These are phyloP conservation scores for Schwanniomyces yamadae DNA, from an alignment of 805 yeast genomes.

Conservation along the genomic window DNA sequence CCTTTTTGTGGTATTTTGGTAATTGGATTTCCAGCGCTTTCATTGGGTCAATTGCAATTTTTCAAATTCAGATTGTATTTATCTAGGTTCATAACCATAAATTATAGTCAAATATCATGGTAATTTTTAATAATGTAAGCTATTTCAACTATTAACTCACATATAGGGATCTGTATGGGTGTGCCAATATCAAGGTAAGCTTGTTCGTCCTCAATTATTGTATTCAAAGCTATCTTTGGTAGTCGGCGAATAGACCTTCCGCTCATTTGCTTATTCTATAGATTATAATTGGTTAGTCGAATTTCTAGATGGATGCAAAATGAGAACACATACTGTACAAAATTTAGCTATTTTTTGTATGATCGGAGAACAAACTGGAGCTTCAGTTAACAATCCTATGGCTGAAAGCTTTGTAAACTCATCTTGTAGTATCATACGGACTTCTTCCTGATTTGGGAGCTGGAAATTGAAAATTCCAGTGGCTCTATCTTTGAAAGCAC, in stretches of 20 bases:
- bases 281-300: background rate
- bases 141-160: slow-evolving; percentile 1
- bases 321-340: background rate
- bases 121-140: background rate
- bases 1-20: slow-evolving; percentile 13
- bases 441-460: slow-evolving; percentile 34
- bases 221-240: background rate
- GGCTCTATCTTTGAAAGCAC: slow-evolving; percentile 45
- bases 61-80: too few species aligned
- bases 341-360: background rate
- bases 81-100: too few species aligned
- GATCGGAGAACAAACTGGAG: background rate
- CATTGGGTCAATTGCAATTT: slow-evolving; percentile 18
- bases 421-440: too few species aligned
- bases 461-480: slow-evolving; percentile 35
- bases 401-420: slow-evolving; percentile 26
- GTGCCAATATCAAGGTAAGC: background rate
- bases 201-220: background rate
- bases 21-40: slow-evolving; percentile 20
- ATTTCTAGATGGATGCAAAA: background rate
- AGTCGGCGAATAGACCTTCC: slow-evolving; percentile 1
- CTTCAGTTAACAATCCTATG: background rate
- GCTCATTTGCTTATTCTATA: slow-evolving; percentile 2
- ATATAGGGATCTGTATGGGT: background rate
- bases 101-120: background rate